phyloP scores from a whole-genome alignment of 2,329 filamentous ascomycete genomes.

The Fusarium tjaetaba region DNA sequence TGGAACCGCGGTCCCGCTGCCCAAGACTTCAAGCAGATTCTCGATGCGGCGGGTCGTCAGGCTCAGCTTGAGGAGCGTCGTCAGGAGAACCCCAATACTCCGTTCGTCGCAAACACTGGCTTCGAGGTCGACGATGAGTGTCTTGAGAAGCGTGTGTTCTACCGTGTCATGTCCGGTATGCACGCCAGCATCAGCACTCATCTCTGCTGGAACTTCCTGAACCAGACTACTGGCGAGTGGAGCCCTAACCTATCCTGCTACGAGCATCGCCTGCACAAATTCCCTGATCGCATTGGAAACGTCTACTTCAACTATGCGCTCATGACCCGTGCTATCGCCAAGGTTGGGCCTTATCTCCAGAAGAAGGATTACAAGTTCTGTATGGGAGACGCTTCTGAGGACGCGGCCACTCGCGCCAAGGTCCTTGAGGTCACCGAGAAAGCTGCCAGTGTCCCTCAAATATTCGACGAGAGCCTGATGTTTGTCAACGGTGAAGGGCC shows the following conservation, averaged over 20 bases:
- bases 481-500: slow-evolving; percentile 82
- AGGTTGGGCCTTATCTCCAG: slow-evolving; percentile 83
- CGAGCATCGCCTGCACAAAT: slow-evolving; percentile 81
- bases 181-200: slow-evolving; percentile 97
- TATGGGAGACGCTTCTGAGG: slow-evolving; percentile 82
- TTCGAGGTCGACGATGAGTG: slow-evolving; percentile 90
- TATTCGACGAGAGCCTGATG: slow-evolving; percentile 96
- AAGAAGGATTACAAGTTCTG: slow-evolving; percentile 84
- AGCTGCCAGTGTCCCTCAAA: slow-evolving; percentile 76
- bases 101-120: slow-evolving; percentile 69
- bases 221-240: slow-evolving; percentile 95
- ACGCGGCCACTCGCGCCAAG: slow-evolving; percentile 81
- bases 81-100: slow-evolving; percentile 59
- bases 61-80: slow-evolving; percentile 67
- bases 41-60: slow-evolving; percentile 68
- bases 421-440: slow-evolving; percentile 78
- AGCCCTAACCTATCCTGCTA: slow-evolving; percentile 91
- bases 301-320: slow-evolving; percentile 99
- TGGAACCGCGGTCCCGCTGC: slow-evolving; percentile 63
- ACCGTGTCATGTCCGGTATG: slow-evolving; percentile 95
- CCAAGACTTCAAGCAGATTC: slow-evolving; percentile 69
- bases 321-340: slow-evolving; percentile 89
- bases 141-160: slow-evolving; percentile 98
- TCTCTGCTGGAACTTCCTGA: slow-evolving; percentile 94
- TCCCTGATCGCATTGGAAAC: slow-evolving; percentile 93